Conservation (phyloP, 2,329 filamentous ascomycete genomes). For the Graphiopsis chlorocephala region DNA sequence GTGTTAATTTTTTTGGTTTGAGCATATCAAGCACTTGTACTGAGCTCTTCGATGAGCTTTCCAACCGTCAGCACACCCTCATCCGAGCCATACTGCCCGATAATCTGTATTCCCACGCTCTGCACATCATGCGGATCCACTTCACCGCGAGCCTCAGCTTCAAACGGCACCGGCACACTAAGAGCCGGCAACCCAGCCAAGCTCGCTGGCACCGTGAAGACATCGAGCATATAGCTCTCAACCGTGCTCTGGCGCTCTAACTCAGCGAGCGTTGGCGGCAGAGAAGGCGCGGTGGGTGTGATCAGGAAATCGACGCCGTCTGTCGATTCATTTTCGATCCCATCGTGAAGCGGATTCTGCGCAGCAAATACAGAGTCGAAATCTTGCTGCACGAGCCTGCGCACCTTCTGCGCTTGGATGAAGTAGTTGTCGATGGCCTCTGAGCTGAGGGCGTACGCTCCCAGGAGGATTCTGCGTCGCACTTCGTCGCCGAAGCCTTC, state of each 20-base stretch:
- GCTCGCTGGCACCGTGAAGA: constrained; percentile 93
- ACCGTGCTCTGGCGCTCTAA: constrained; percentile 56
- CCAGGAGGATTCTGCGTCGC: constrained; percentile 79
- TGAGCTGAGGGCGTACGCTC: constrained; percentile 85
- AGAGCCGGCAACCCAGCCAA: constrained; percentile 86
- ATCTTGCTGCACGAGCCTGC: constrained; percentile 77
- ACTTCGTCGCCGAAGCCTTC: constrained; percentile 80
- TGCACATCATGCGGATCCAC: constrained; percentile 34
- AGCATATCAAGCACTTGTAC: not conserved
- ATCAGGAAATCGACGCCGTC: constrained; percentile 80
- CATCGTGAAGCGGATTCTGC: constrained; percentile 63
- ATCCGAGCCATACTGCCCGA: constrained; percentile 81
- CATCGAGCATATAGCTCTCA: constrained; percentile 87
- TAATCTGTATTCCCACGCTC: constrained; percentile 66
- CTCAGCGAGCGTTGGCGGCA: constrained; percentile 63
- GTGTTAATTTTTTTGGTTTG: not conserved
- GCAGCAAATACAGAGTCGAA: constrained; percentile 76
- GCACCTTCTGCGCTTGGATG: constrained; percentile 84
- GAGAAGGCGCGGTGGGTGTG: constrained; percentile 79
- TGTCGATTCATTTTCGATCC: constrained; percentile 41
- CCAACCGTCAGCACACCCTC: constrained; percentile 60
- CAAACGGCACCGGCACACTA: constrained; percentile 66
- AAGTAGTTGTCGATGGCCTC: constrained; percentile 96
- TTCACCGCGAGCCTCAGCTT: constrained; percentile 11
- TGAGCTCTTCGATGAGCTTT: constrained; percentile 30